Evolutionary conservation across 805 yeast species (phyloP).

Genomic region (Saccharomycopsis fodiens): DNA sequence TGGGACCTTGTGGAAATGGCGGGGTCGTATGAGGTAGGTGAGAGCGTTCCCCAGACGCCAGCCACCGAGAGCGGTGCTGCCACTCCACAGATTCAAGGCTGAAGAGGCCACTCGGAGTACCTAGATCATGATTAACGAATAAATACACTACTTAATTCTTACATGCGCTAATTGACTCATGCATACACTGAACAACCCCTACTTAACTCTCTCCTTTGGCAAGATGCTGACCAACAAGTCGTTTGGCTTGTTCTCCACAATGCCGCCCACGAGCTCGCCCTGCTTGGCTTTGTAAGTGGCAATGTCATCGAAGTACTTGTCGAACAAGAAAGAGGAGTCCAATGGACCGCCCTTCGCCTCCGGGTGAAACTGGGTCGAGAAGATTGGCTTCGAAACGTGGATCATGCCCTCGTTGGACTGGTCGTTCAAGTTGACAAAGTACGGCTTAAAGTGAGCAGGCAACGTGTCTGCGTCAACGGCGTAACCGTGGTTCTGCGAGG

Average conservation of each 20-base stretch:
- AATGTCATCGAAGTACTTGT: slow-evolving; percentile 74
- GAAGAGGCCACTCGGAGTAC: no score
- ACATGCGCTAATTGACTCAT: no score
- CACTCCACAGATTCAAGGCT: no score
- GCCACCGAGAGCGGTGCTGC: no score
- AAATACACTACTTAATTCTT: not conserved
- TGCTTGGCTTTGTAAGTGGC: slow-evolving; percentile 43
- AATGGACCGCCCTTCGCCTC: slow-evolving; percentile 99
- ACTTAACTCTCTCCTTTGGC: slow-evolving; percentile 57
- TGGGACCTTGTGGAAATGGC: slow-evolving; percentile 12
- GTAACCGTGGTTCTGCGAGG: slow-evolving; percentile 98
- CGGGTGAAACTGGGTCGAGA: slow-evolving; percentile 97
- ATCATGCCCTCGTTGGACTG: slow-evolving; percentile 97
- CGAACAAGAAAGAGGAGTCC: slow-evolving; percentile 87
- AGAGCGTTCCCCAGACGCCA: not conserved
- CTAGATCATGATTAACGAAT: no score
- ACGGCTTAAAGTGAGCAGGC: slow-evolving; percentile 72
- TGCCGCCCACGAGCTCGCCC: slow-evolving; percentile 34
- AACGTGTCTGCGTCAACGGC: slow-evolving; percentile 85
- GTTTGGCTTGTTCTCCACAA: slow-evolving; percentile 33
- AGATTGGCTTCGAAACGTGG: slow-evolving; percentile 79
- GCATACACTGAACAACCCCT: slow-evolving; percentile 13
- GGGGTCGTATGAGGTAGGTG: not conserved
- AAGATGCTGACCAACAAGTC: slow-evolving; percentile 52
- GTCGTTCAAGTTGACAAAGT: slow-evolving; percentile 89